phyloP scores from a whole-genome alignment of 306 rosid genomes.

The Fagus crenata region DNA sequence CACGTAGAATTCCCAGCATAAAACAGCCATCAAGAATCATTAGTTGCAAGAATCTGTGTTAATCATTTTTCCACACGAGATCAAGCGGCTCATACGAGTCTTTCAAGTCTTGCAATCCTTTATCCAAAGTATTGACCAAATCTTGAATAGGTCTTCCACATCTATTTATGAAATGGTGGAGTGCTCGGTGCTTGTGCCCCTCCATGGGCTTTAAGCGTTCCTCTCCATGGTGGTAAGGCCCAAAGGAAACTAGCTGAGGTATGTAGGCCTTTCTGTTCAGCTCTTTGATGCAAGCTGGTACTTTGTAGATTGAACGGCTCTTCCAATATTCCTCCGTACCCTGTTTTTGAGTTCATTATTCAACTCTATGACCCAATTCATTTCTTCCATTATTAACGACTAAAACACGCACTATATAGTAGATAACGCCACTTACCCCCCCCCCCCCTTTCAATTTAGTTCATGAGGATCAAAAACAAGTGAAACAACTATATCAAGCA shows the following conservation, averaged over 20 bases:
- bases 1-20: slow-evolving; percentile 37
- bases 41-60: slow-evolving; percentile 28
- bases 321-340: neutral
- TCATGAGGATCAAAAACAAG: neutral
- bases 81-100: slow-evolving; percentile 43
- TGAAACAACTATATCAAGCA: neutral
- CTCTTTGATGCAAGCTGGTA: slow-evolving; percentile 32
- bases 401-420: neutral
- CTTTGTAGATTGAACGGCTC: slow-evolving; percentile 38
- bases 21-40: slow-evolving; percentile 67
- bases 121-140: slow-evolving; percentile 6
- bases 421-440: no score
- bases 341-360: neutral
- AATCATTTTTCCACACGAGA: slow-evolving; percentile 19
- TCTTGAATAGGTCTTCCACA: slow-evolving; percentile 22
- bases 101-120: slow-evolving; percentile 35
- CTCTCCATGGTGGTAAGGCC: slow-evolving; percentile 51
- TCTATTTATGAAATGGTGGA: slow-evolving; percentile 37
- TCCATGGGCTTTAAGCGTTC: slow-evolving; percentile 29
- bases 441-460: neutral
- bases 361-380: neutral
- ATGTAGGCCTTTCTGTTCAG: slow-evolving; percentile 33
- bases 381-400: neutral
- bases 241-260: slow-evolving; percentile 56
- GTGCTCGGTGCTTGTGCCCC: slow-evolving; percentile 48